These are phyloP conservation scores for Berberis thunbergii DNA, from an alignment of 164 flowering plant genomes.

Conservation along the genomic window DNA sequence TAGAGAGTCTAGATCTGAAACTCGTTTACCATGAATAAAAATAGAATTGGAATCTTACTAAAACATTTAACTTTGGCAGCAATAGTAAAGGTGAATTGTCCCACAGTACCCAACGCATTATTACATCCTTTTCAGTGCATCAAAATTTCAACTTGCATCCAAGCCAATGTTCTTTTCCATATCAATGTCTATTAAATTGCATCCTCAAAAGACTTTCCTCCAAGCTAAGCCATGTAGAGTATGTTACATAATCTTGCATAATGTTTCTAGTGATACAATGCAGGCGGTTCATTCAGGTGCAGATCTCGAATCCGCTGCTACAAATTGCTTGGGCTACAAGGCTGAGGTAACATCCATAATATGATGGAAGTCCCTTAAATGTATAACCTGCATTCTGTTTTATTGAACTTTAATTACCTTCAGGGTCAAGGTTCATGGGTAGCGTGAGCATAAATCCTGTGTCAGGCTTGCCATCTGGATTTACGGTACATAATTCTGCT, in stretches of 20 bases:
- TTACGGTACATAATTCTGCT: conserved; percentile 47
- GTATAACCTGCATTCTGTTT: conserved; percentile 4
- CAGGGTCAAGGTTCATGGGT: conserved; percentile 98
- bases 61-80: too few relatives aligned
- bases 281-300: conserved; percentile 99
- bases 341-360: conserved; percentile 47
- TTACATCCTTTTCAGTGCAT: too few relatives aligned
- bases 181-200: too few relatives aligned
- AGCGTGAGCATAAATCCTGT: conserved; percentile 88
- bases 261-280: conserved; percentile 9
- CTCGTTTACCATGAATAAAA: too few relatives aligned
- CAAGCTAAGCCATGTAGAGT: neutral
- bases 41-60: too few relatives aligned
- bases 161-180: too few relatives aligned
- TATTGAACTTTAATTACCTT: conserved; percentile 8
- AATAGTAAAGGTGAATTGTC: too few relatives aligned
- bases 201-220: neutral
- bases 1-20: too few relatives aligned
- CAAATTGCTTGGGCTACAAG: conserved; percentile 88
- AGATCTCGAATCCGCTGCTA: conserved; percentile 90
- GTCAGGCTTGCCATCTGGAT: conserved; percentile 77
- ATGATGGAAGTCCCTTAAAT: neutral
- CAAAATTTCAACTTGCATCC: too few relatives aligned
- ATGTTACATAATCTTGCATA: neutral
- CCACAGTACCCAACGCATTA: too few relatives aligned